Conservation (phyloP, 2,329 filamentous ascomycete species). For the Fusarium acutatum region DNA sequence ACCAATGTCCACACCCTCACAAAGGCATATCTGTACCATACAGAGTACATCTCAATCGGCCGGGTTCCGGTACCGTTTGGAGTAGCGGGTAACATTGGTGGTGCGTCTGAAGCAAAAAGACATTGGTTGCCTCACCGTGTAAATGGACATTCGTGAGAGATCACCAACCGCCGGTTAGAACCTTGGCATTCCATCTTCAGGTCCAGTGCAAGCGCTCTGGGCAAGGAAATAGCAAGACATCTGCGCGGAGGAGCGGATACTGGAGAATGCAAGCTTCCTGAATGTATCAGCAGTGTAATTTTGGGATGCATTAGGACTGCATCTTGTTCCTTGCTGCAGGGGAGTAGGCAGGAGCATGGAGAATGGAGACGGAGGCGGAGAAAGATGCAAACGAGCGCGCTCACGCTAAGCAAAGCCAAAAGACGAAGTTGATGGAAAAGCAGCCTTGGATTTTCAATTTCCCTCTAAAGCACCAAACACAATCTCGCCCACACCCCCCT, state of each 20-base stretch:
- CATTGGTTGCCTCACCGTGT: conserved; percentile 29
- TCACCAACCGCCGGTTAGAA: conserved; percentile 14
- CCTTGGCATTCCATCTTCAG: conserved; percentile 16
- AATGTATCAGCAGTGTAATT: conserved; percentile 31
- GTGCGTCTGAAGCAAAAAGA: conserved; percentile 14
- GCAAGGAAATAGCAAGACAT: conserved; percentile 4
- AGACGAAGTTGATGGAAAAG: conserved; percentile 42
- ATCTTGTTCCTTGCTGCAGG: conserved; percentile 17
- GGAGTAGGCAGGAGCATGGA: conserved; percentile 20
- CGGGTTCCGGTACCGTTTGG: conserved; percentile 39
- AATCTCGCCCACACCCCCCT: conserved; percentile 35
- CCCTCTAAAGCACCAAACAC: conserved; percentile 23
- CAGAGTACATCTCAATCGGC: conserved; percentile 32
- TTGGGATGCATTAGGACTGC: conserved; percentile 31
- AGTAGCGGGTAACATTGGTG: conserved; percentile 32
- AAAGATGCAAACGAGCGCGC: conserved; percentile 44
- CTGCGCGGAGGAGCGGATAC: conserved; percentile 13
- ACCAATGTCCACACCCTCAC: conserved; percentile 40
- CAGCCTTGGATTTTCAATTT: conserved; percentile 47
- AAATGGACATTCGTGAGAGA: conserved; percentile 28
- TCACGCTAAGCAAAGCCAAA: conserved; percentile 43
- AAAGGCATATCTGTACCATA: conserved; percentile 28
- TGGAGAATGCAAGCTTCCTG: conserved; percentile 18
- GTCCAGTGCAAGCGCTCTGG: conserved; percentile 7
- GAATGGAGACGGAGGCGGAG: conserved; percentile 19